Conservation (phyloP, 768 basidiomycete species). For the Mycena leptocephala region DNA sequence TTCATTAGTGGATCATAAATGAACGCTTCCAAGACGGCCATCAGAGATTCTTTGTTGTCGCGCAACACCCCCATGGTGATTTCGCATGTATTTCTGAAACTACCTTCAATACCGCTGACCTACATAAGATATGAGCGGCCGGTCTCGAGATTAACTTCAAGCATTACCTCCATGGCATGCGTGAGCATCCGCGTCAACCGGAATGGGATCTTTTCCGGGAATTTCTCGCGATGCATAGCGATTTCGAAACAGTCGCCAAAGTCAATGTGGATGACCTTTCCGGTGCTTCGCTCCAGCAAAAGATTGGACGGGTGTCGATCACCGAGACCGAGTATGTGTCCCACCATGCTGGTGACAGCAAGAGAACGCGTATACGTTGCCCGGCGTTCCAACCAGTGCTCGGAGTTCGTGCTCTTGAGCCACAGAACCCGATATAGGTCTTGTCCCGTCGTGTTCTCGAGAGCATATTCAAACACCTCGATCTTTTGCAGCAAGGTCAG, state of each 20-base stretch:
- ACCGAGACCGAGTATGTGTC: constrained; percentile 97
- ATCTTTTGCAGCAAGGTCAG: constrained; percentile 96
- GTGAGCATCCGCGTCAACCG: constrained; percentile 98
- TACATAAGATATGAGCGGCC: constrained; percentile 49
- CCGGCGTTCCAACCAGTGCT: constrained; percentile 97
- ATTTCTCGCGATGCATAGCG: constrained; percentile 98
- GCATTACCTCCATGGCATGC: constrained; percentile 95
- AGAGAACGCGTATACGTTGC: constrained; percentile 97
- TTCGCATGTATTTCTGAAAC: constrained; percentile 95
- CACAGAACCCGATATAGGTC: constrained; percentile 97
- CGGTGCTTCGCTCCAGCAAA: constrained; percentile 91
- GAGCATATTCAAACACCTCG: constrained; percentile 98
- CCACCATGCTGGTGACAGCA: constrained; percentile 98
- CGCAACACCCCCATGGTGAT: constrained; percentile 98
- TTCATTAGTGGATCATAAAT: constrained; percentile 99
- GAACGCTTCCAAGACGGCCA: constrained; percentile 99
- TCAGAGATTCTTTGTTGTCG: constrained; percentile 98
- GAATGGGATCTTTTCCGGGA: constrained; percentile 99
- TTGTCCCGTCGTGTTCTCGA: constrained; percentile 98
- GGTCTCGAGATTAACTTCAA: not conserved
- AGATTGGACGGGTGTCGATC: constrained; percentile 98
- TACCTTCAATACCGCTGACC: constrained; percentile 99
- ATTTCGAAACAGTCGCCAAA: constrained; percentile 99
- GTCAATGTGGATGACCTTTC: constrained; percentile 97
- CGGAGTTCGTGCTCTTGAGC: constrained; percentile 96